Conservation (phyloP, 345 rosid species). For the Ceriops tagal region DNA sequence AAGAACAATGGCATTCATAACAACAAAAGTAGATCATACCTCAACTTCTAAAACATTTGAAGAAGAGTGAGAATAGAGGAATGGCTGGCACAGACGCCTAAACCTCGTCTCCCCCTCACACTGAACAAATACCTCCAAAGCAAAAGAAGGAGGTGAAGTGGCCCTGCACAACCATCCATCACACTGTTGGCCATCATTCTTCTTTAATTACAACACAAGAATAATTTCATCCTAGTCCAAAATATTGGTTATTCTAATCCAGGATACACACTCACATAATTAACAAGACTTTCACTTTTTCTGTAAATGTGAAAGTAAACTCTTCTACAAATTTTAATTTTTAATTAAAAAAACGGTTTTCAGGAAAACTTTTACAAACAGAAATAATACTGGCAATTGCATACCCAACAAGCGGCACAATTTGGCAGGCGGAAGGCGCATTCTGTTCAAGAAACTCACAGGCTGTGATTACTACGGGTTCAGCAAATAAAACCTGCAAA, state of each 20-base stretch:
- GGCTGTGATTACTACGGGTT: conserved; percentile 84
- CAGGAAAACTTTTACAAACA: too few species aligned
- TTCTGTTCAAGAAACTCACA: conserved; percentile 95
- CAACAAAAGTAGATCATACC: conserved; percentile 28
- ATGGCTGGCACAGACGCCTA: conserved; percentile 96
- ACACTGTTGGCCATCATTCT: background rate
- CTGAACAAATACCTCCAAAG: conserved; percentile 93
- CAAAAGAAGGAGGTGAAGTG: conserved; percentile 97
- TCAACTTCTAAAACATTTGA: conserved; percentile 96
- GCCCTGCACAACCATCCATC: conserved; percentile 53
- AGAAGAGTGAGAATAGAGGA: conserved; percentile 91
- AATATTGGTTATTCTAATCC: too few species aligned
- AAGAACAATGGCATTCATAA: background rate
- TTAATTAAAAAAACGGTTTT: background rate
- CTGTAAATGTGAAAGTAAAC: too few species aligned
- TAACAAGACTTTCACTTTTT: too few species aligned
- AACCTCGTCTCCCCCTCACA: conserved; percentile 91
- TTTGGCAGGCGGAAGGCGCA: conserved; percentile 75
- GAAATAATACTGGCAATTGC: conserved; percentile 5
- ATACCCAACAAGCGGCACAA: conserved; percentile 80
- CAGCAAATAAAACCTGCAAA: conserved; percentile 81
- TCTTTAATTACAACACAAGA: background rate
- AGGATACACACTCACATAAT: too few species aligned
- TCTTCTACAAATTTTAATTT: too few species aligned
- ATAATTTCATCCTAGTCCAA: too few species aligned